Conservation (phyloP, 2,329 filamentous ascomycete genomes). For the Pseudogymnoascus sp. region DNA sequence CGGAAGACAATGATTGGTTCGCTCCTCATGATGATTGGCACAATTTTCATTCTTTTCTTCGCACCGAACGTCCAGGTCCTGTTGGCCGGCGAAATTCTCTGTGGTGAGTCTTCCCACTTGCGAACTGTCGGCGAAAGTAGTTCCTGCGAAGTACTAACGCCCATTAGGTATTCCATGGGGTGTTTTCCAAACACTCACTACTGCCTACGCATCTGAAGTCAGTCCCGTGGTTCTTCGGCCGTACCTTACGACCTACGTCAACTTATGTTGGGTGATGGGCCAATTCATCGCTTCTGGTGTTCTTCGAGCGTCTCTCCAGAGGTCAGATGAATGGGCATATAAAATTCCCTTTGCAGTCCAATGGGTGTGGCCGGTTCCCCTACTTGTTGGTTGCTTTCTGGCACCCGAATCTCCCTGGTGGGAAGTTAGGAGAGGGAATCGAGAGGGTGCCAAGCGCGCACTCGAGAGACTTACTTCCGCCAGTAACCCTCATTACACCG, state of each 20-base stretch:
- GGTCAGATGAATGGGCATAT: slow-evolving; percentile 38
- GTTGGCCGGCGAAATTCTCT: slow-evolving; percentile 40
- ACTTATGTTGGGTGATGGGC: slow-evolving; percentile 42
- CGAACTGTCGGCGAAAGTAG: slow-evolving; percentile 32
- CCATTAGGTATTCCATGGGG: slow-evolving; percentile 36
- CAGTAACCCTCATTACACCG: slow-evolving; percentile 17
- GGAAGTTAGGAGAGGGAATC: slow-evolving; percentile 35
- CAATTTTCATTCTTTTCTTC: slow-evolving; percentile 44
- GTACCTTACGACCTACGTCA: slow-evolving; percentile 44
- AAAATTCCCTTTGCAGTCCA: slow-evolving; percentile 39
- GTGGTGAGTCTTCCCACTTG: slow-evolving; percentile 34
- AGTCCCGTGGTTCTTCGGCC: slow-evolving; percentile 42
- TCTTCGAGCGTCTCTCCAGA: slow-evolving; percentile 34
- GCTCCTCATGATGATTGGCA: slow-evolving; percentile 34
- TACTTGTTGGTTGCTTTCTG: neutral
- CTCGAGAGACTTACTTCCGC: slow-evolving; percentile 34
- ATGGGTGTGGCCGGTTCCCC: slow-evolving; percentile 40
- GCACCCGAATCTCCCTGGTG: slow-evolving; percentile 22
- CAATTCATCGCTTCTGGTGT: slow-evolving; percentile 39
- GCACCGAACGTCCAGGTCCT: slow-evolving; percentile 38
- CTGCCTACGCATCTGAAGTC: slow-evolving; percentile 34
- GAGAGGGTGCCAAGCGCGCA: slow-evolving; percentile 36
- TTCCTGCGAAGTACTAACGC: neutral
- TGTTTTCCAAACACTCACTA: slow-evolving; percentile 36
- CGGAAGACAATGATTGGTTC: slow-evolving; percentile 38